These are phyloP conservation scores for Plasmodium fragile DNA, from an alignment of 169 alveolate species.

Conservation along the genomic window DNA sequence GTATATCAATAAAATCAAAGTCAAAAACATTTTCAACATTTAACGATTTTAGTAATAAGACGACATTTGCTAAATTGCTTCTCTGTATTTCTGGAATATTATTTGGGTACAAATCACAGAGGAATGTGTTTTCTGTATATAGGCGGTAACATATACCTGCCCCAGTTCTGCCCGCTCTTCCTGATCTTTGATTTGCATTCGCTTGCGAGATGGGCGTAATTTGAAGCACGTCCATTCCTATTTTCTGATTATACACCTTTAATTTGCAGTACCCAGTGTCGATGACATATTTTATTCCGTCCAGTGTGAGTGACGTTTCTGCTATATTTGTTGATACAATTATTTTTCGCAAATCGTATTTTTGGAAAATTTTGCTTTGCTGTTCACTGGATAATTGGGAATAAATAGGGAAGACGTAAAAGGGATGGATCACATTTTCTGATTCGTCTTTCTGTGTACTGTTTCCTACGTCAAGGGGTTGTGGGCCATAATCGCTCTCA, in stretches of 20 bases:
- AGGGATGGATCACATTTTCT: slow-evolving; percentile 86
- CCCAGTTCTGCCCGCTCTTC: slow-evolving; percentile 99
- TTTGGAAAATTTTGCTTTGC: slow-evolving; percentile 89
- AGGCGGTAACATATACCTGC: slow-evolving; percentile 99
- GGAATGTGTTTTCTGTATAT: slow-evolving; percentile 97
- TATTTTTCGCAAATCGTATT: slow-evolving; percentile 89
- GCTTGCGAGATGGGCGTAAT: slow-evolving; percentile 99
- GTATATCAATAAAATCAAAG: slow-evolving; percentile 99
- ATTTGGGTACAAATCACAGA: slow-evolving; percentile 96
- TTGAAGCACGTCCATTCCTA: slow-evolving; percentile 99
- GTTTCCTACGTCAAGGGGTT: background rate
- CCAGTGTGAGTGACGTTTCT: slow-evolving; percentile 99
- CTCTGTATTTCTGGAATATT: slow-evolving; percentile 99
- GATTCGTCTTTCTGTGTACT: background rate
- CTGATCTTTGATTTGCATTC: slow-evolving; percentile 99
- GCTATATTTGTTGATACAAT: slow-evolving; percentile 99
- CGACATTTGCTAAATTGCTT: slow-evolving; percentile 99
- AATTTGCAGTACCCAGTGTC: slow-evolving; percentile 99
- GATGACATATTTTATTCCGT: slow-evolving; percentile 98
- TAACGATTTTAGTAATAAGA: slow-evolving; percentile 97
- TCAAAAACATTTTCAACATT: slow-evolving; percentile 95
- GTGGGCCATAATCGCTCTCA: slow-evolving; percentile 25
- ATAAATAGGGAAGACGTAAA: slow-evolving; percentile 97
- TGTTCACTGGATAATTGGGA: slow-evolving; percentile 98
- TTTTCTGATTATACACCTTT: slow-evolving; percentile 98